Evolutionary conservation across 148 eudicot species (phyloP), one percentile per base, ranked within the genome.

Genomic region (Nepenthes gracilis): DNA sequence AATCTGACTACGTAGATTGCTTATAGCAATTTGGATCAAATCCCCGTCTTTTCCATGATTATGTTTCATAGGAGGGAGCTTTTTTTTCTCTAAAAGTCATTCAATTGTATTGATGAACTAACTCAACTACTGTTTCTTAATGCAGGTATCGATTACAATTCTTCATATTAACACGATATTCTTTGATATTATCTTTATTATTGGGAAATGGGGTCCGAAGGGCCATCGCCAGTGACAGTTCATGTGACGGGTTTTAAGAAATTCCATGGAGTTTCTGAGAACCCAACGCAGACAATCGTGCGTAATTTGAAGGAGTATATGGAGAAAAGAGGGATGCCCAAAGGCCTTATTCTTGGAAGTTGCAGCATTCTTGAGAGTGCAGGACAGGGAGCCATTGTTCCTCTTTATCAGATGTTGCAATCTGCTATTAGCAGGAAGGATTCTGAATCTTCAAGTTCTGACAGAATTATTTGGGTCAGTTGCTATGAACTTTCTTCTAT

Each of bases 171-270:
- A 55, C 12, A 15, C 5, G 9, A 7, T 7, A 54, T n/a, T 11
- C 5, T 15, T 54, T 15, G 9, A 54, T 54, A 33, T 4, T 33
- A 54, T 50, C 6, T 7, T 50, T 5, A 11, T 12, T 11, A 59
- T 70, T 69, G 57, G 61, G 75, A 69, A 64, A 93, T 93, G 99
- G 99, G 96, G 65, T 93, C 99, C 56, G 97, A 93, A 80, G 96
- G 95, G 70, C 92, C 89, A 67, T 74, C 92, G 40, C 63, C 83
- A 40, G 81, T 84, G 45, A 84, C 80, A 12, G 67, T 93, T 72
- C 95, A 93, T 55, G 87, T 89, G 64, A 93, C 99, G 0, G 99
- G 99, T 35, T 93, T 93, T 57, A 89, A 89, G 75, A 89, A 80
- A 61, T 93, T 93, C 49, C 95, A 86, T 72, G 99, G 99, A 60